Base-by-base conservation (phyloP, 2,329 filamentous ascomycete genomes). In the Thelonectria rubi region DNA sequence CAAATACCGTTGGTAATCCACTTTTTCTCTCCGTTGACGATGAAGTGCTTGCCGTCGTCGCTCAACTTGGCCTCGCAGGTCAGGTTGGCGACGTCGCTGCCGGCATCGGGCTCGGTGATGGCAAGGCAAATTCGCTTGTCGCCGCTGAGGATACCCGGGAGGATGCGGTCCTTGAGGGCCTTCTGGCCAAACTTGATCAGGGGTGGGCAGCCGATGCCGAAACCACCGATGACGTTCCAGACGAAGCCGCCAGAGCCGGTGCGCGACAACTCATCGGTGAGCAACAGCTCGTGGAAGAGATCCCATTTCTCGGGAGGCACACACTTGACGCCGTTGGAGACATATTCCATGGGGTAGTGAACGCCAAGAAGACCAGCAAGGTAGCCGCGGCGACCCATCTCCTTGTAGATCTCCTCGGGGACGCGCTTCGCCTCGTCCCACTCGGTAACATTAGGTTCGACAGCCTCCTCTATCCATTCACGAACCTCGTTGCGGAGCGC, bases 21-120 rank as follows among this genome's bases (percentile, higher is more conserved):
- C 82, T 99, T 99, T 91, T 99, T 98, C 87, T 97, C 94, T 57
- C 95, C 95, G 75, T 98, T 99, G 80, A 99, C 95, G 70, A 98
- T 98, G 80, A 96, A 99, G 82, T 98, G 93, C 84, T 98, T 98
- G 74, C 95, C 95, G 73, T 99, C 95, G 71, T 95, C 91, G 65
- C 87, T 92, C 60, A 98, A 86, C 84, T 97, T 97, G 24, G 95
- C 95, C 83, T 98, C 94, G 78, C 94, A 98, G 14, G 90, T 95
- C 69, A 99, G 77, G 80, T 97, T 98, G 62, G 95, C 95, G 10
- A 99, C 95, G 76, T 99, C 95, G 68, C 89, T 93, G 46, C 95
- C 95, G 12, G 94, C 95, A 80, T 98, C 94, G 63, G 91, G 95
- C 81, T 99, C 95, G 0, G 95, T 99, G 72, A 99, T 97, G 70